A percentile compares a stretch with the other conserved stretches of the same genome.
Conservation (phyloP, 495 filamentous ascomycete species). For the Geoglossum glabrum region DNA sequence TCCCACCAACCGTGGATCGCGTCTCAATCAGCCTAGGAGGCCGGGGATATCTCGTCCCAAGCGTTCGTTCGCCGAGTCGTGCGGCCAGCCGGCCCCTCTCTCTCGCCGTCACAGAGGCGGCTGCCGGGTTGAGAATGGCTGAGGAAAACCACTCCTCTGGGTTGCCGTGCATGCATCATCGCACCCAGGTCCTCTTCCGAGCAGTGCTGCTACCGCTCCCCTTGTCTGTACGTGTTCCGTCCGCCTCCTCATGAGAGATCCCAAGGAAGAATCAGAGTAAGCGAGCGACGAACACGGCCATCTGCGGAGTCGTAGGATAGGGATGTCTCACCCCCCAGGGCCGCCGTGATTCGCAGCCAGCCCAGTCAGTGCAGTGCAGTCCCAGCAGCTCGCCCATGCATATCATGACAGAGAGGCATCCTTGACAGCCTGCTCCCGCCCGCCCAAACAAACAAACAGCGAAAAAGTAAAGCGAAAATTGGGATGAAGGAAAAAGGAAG, state of each 20-base stretch:
- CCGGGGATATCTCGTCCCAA: background rate
- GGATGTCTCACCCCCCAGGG: background rate
- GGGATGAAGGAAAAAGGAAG: background rate
- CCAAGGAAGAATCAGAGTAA: background rate
- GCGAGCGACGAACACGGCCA: background rate
- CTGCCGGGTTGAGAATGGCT: background rate
- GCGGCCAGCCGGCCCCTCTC: background rate
- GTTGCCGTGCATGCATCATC: conserved; percentile 1
- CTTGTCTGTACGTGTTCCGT: background rate
- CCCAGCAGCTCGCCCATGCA: background rate
- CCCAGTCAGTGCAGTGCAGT: background rate
- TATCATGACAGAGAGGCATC: background rate
- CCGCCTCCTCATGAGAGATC: no score
- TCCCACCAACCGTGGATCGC: background rate
- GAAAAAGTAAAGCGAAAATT: background rate
- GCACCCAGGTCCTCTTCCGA: background rate
- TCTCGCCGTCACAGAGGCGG: background rate
- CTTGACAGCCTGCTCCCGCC: background rate
- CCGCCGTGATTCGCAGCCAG: background rate
- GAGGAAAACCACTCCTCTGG: conserved; percentile 1
- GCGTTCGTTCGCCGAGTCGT: background rate
- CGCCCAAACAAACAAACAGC: background rate
- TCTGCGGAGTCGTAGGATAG: background rate
- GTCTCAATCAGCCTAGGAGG: background rate
- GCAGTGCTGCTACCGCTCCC: background rate